Evolutionary conservation across 257 asterid species (phyloP).

Genomic region (Agastache rugosa): DNA sequence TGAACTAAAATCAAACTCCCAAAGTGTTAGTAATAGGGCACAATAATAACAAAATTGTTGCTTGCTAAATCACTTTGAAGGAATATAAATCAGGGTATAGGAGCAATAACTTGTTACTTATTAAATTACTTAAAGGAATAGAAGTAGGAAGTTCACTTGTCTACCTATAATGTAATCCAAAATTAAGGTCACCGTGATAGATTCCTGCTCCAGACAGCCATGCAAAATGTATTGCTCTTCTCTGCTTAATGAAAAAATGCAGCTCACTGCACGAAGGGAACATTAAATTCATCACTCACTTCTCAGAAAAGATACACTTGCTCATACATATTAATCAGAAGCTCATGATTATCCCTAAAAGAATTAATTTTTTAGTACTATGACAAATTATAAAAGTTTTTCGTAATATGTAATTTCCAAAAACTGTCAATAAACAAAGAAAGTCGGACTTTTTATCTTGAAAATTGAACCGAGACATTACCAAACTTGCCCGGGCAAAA

Average conservation of each 20-base stretch:
- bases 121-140: slow-evolving; percentile 27
- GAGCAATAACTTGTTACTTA: slow-evolving; percentile 7
- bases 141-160: slow-evolving; percentile 33
- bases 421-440: background rate
- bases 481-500: background rate
- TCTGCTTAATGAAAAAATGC: slow-evolving; percentile 91
- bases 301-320: slow-evolving; percentile 22
- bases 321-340: slow-evolving; percentile 27
- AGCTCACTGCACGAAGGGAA: slow-evolving; percentile 78
- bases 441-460: slow-evolving; percentile 7
- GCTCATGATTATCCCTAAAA: slow-evolving; percentile 28
- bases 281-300: slow-evolving; percentile 28
- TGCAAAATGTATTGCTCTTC: slow-evolving; percentile 93
- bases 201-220: slow-evolving; percentile 99
- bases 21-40: slow-evolving; percentile 38
- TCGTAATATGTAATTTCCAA: slow-evolving; percentile 24
- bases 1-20: slow-evolving; percentile 57
- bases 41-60: slow-evolving; percentile 8
- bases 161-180: slow-evolving; percentile 87
- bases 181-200: slow-evolving; percentile 95
- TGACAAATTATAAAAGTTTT: background rate
- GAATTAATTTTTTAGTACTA: slow-evolving; percentile 10
- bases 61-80: slow-evolving; percentile 28
- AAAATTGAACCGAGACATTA: slow-evolving; percentile 6
- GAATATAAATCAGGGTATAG: slow-evolving; percentile 16